Conservation (phyloP, 768 basidiomycete genomes). For the Tricholoma matsutake region DNA sequence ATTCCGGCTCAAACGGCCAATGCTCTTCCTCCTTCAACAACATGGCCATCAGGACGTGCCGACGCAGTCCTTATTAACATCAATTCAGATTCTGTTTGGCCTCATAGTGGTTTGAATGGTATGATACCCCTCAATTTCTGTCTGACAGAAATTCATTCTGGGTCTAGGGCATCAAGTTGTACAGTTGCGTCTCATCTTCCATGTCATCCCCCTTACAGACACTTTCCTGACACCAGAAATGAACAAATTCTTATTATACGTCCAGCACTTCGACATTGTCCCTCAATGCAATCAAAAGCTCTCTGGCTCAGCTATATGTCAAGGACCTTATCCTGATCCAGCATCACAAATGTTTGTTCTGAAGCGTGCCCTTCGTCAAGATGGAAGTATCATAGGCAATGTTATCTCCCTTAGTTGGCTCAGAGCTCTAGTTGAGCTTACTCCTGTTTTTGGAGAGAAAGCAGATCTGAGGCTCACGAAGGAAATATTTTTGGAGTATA, state of each 20-base stretch:
- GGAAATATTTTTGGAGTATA: neutral
- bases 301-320: too few relatives aligned
- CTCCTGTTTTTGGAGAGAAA: too few relatives aligned
- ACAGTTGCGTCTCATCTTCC: neutral
- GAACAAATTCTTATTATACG: neutral
- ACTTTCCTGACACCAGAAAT: neutral
- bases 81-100: neutral
- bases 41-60: neutral
- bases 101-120: neutral
- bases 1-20: neutral
- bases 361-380: too few relatives aligned
- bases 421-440: too few relatives aligned
- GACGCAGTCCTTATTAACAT: neutral
- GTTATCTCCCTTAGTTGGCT: too few relatives aligned
- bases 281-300: neutral
- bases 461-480: neutral
- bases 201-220: neutral
- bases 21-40: neutral
- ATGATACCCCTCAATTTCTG: neutral
- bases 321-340: too few relatives aligned
- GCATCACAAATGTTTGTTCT: too few relatives aligned
- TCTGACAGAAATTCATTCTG: neutral
- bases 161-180: neutral
- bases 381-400: too few relatives aligned
- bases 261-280: neutral